Evolutionary conservation across 257 asterid genomes (phyloP).

Genomic region (Agastache rugosa): DNA sequence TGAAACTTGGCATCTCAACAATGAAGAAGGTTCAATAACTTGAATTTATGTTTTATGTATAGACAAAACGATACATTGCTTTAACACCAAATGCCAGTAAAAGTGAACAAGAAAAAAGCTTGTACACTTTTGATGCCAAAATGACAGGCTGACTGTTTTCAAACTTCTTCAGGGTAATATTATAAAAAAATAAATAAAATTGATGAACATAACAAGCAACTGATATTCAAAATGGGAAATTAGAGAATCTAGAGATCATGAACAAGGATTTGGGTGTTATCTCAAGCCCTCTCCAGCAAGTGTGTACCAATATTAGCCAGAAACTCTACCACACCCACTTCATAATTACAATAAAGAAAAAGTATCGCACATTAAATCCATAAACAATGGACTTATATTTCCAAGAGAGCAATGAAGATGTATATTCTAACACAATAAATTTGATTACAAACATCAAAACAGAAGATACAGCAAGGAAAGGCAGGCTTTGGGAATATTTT

Average conservation of each 20-base stretch:
- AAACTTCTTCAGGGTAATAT: not conserved
- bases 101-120: slow-evolving; percentile 3
- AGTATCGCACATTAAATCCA: slow-evolving; percentile 16
- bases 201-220: slow-evolving; percentile 18
- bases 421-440: slow-evolving; percentile 3
- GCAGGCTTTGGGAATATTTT: not conserved
- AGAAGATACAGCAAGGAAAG: slow-evolving; percentile 12
- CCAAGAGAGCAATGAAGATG: slow-evolving; percentile 13
- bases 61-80: not conserved
- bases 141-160: slow-evolving; percentile 3
- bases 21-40: not conserved
- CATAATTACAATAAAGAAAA: slow-evolving; percentile 13
- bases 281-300: slow-evolving; percentile 7
- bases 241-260: not conserved
- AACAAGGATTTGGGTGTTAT: not conserved
- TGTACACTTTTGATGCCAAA: not conserved
- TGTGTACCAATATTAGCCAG: not conserved
- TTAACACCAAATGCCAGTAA: slow-evolving; percentile 8
- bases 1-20: not conserved
- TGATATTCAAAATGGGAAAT: not conserved
- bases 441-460: not conserved
- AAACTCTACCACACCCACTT: slow-evolving; percentile 21
- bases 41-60: not conserved
- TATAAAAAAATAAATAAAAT: not conserved
- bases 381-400: slow-evolving; percentile 9